A percentile compares a stretch with the other conserved stretches of the same genome.
phyloP scores from a whole-genome alignment of 495 filamentous ascomycete genomes.

The Coniosporium apollinis region DNA sequence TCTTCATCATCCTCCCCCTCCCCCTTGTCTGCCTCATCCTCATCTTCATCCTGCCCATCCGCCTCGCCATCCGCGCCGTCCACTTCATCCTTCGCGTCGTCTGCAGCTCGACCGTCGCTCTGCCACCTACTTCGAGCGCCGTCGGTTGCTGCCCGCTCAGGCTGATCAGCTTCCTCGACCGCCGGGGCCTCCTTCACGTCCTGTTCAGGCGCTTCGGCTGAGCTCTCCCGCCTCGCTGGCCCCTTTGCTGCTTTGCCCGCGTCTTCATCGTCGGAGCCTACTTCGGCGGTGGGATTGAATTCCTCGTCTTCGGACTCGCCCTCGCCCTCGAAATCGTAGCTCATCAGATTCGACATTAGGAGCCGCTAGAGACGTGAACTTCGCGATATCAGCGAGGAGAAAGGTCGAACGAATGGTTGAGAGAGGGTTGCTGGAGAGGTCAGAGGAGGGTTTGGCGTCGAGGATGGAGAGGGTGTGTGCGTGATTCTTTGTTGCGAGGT shows the following conservation, averaged over 20 bases:
- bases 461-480: no score
- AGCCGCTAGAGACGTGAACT: no score
- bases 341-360: no score
- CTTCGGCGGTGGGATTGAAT: slow-evolving; percentile 15
- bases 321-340: no score
- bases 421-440: no score
- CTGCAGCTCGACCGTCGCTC: slow-evolving; percentile 8
- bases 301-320: slow-evolving; percentile 16
- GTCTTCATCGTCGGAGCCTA: slow-evolving; percentile 14
- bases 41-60: slow-evolving; percentile 11
- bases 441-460: no score
- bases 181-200: slow-evolving; percentile 22
- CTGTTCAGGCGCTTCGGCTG: slow-evolving; percentile 3
- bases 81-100: slow-evolving; percentile 34
- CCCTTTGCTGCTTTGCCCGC: not conserved
- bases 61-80: slow-evolving; percentile 18
- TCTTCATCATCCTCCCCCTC: slow-evolving; percentile 16
- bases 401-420: no score
- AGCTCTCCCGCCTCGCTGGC: not conserved
- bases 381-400: no score
- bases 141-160: slow-evolving; percentile 11
- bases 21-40: slow-evolving; percentile 17
- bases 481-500: no score
- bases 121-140: not conserved
- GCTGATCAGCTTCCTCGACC: slow-evolving; percentile 36